phyloP scores from a whole-genome alignment of 2,329 filamentous ascomycete species.

The Ophiostoma perfectum region DNA sequence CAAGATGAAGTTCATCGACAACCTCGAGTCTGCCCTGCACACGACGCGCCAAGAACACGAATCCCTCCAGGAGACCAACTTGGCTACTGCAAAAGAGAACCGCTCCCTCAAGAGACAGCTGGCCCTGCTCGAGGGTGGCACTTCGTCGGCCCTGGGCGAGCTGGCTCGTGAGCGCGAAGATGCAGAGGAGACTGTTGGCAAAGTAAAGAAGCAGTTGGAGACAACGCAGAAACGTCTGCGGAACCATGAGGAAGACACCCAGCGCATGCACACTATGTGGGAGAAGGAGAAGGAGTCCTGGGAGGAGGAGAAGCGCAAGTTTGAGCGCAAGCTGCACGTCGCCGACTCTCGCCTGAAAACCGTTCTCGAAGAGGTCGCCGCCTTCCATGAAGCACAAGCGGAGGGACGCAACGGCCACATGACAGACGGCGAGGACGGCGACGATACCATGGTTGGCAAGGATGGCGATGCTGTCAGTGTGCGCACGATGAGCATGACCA shows the following conservation, averaged over 20 bases:
- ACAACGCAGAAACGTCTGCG: slow-evolving; percentile 69
- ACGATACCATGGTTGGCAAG: slow-evolving; percentile 41
- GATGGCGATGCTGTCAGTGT: slow-evolving; percentile 70
- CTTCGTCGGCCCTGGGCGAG: slow-evolving; percentile 77
- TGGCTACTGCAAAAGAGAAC: slow-evolving; percentile 65
- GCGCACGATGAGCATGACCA: slow-evolving; percentile 65
- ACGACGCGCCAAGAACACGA: slow-evolving; percentile 69
- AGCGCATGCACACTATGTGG: slow-evolving; percentile 74
- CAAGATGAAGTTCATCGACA: slow-evolving; percentile 80
- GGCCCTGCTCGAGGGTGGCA: slow-evolving; percentile 79
- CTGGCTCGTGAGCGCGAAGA: slow-evolving; percentile 81
- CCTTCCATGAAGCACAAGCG: slow-evolving; percentile 55
- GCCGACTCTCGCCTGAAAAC: slow-evolving; percentile 79
- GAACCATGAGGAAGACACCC: slow-evolving; percentile 74
- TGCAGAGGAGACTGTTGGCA: slow-evolving; percentile 64
- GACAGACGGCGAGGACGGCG: slow-evolving; percentile 55
- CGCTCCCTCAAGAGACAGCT: slow-evolving; percentile 80
- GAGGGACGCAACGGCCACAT: slow-evolving; percentile 25
- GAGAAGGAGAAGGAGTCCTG: slow-evolving; percentile 76
- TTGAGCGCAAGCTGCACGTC: slow-evolving; percentile 83
- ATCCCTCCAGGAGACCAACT: slow-evolving; percentile 55
- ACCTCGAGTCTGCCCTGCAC: slow-evolving; percentile 70
- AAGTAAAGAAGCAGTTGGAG: slow-evolving; percentile 74
- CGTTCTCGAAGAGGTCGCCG: slow-evolving; percentile 79
- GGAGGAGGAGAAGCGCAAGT: slow-evolving; percentile 74